A percentile compares a stretch with the other conserved stretches of the same genome.
Evolutionary conservation across 2,329 filamentous ascomycete species (phyloP).

Genomic region (Leptographium lundbergii): DNA sequence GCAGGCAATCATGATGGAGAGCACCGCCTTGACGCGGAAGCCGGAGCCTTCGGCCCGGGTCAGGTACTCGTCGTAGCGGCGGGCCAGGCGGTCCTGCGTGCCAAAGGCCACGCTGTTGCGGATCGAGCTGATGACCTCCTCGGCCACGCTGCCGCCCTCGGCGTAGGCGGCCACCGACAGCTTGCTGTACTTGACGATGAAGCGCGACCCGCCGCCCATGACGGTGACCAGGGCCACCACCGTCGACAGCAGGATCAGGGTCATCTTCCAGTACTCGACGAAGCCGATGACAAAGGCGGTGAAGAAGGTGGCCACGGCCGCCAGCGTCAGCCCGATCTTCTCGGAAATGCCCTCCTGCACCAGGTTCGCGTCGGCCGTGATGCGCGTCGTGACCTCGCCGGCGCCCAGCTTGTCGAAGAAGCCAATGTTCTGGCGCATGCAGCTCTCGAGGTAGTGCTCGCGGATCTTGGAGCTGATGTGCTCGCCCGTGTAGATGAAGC

Average conservation of each 20-base stretch:
- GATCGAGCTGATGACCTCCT: conserved; percentile 89
- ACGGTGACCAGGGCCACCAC: conserved; percentile 66
- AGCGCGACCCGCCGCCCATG: conserved; percentile 61
- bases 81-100: conserved; percentile 82
- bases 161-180: conserved; percentile 68
- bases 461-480: conserved; percentile 69
- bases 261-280: conserved; percentile 84
- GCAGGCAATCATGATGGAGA: conserved; percentile 67
- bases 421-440: conserved; percentile 77
- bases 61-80: conserved; percentile 70
- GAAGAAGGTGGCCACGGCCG: conserved; percentile 69
- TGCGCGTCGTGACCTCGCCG: conserved; percentile 86
- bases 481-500: conserved; percentile 81
- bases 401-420: conserved; percentile 90
- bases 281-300: conserved; percentile 87
- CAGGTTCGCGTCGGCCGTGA: conserved; percentile 86
- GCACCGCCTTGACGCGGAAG: conserved; percentile 56
- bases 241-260: conserved; percentile 72
- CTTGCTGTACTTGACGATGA: conserved; percentile 74
- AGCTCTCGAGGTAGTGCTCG: conserved; percentile 71
- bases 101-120: conserved; percentile 88
- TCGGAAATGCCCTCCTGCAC: conserved; percentile 91
- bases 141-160: conserved; percentile 73
- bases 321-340: conserved; percentile 68
- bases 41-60: conserved; percentile 62